Evolutionary conservation across 73 alveolate species (phyloP).

Genomic region (Tetrahymena malaccensis): DNA sequence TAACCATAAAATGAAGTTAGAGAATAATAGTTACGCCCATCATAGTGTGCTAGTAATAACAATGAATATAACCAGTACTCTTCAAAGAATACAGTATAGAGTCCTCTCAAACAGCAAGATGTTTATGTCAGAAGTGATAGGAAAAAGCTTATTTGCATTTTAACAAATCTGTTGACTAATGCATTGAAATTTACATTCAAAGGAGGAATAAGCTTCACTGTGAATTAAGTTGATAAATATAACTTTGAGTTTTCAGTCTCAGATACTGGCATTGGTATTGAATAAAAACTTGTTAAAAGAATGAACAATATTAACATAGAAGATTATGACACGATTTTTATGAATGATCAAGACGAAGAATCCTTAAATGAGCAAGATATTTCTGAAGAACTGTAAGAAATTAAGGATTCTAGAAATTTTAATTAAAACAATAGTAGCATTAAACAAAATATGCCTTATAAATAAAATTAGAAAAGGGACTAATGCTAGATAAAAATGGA

Average conservation of each 20-base stretch:
- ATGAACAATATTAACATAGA: not conserved
- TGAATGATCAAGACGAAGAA: not conserved
- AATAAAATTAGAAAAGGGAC: not conserved
- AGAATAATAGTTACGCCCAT: not conserved
- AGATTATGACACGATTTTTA: not conserved
- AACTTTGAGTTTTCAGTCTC: not conserved
- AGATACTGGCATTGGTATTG: not conserved
- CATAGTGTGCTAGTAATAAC: not conserved
- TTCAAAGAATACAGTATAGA: not conserved
- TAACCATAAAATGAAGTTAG: not conserved
- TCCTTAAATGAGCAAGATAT: not conserved
- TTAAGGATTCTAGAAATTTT: too few relatives aligned
- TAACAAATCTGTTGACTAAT: not conserved
- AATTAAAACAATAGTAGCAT: not conserved
- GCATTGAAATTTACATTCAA: not conserved
- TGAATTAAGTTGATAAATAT: not conserved
- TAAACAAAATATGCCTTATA: not conserved
- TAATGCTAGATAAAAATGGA: not conserved
- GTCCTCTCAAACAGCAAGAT: not conserved
- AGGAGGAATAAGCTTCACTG: not conserved
- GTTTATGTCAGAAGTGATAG: not conserved
- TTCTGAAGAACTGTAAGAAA: not conserved
- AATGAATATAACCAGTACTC: not conserved
- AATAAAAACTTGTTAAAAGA: not conserved
- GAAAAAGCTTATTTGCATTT: not conserved